A percentile compares a stretch with the other conserved stretches of the same genome.
These are phyloP conservation scores for Termitomyces sp. DNA, from an alignment of 768 basidiomycete genomes.

Conservation along the genomic window DNA sequence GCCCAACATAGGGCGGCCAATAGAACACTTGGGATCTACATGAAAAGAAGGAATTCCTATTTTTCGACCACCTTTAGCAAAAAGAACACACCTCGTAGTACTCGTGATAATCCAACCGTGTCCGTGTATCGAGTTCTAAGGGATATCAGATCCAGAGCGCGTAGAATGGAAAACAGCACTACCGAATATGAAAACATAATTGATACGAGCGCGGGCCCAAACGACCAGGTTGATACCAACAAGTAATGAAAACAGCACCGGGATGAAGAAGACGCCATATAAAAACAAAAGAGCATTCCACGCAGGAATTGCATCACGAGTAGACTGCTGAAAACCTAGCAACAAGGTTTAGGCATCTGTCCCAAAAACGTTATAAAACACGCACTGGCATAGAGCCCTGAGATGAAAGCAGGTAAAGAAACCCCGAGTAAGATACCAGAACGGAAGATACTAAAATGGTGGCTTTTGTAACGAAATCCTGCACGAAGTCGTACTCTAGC, in stretches of 20 bases:
- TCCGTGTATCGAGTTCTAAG: conserved; percentile 64
- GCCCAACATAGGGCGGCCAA: conserved; percentile 68
- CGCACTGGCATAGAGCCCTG: conserved; percentile 60
- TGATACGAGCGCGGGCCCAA: conserved; percentile 75
- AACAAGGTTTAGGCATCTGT: background rate
- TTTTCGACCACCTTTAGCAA: background rate
- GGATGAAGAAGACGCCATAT: conserved; percentile 72
- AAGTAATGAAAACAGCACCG: conserved; percentile 68
- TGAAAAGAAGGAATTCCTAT: conserved; percentile 3
- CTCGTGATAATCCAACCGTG: conserved; percentile 71
- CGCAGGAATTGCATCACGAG: conserved; percentile 50
- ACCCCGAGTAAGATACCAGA: conserved; percentile 72
- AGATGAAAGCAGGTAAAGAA: conserved; percentile 60
- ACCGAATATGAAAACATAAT: conserved; percentile 94
- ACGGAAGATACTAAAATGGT: conserved; percentile 69
- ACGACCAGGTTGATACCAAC: conserved; percentile 81
- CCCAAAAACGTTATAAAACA: background rate
- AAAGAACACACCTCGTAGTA: conserved; percentile 47
- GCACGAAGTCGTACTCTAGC: conserved; percentile 66
- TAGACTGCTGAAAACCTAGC: conserved; percentile 51
- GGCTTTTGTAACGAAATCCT: conserved; percentile 42
- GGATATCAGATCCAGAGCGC: background rate
- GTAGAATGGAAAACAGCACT: conserved; percentile 17
- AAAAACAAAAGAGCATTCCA: conserved; percentile 75
- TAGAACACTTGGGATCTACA: conserved; percentile 76